Conservation (phyloP, 495 filamentous ascomycete species). For the Paragyromitra xinjiangensis region DNA sequence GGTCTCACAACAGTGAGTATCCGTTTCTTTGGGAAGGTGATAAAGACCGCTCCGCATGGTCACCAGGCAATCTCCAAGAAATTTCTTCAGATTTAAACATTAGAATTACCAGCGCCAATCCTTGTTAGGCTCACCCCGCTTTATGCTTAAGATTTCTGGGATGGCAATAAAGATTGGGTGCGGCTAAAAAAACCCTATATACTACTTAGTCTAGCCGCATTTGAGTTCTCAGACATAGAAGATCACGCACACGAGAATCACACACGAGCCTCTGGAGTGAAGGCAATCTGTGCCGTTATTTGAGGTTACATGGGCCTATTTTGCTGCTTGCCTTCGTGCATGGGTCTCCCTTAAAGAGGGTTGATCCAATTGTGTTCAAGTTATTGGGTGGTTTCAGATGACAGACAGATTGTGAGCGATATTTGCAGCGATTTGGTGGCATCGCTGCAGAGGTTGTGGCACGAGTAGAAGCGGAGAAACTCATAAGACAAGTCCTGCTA, state of each 20-base stretch:
- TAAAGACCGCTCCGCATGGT: constrained; percentile 27
- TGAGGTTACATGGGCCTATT: constrained; percentile 34
- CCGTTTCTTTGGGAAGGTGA: constrained; percentile 42
- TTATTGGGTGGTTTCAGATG: constrained; percentile 32
- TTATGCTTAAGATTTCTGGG: constrained; percentile 19
- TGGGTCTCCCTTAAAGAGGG: constrained; percentile 5
- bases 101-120: constrained; percentile 25
- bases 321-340: constrained; percentile 25
- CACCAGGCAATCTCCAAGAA: constrained; percentile 39
- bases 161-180: constrained; percentile 10
- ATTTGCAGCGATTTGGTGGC: constrained; percentile 15
- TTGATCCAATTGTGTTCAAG: constrained; percentile 6
- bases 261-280: constrained; percentile 25
- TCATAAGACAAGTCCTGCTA: constrained; percentile 18
- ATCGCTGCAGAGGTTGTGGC: constrained; percentile 3
- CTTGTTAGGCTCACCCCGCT: constrained; percentile 40
- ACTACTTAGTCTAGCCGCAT: constrained; percentile 6
- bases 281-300: constrained; percentile 36
- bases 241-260: constrained; percentile 26
- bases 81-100: constrained; percentile 17
- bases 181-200: constrained; percentile 35
- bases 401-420: constrained; percentile 28
- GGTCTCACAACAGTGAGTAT: constrained; percentile 11
- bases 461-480: constrained; percentile 1
- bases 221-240: constrained; percentile 28